These are phyloP conservation scores for Thielaviopsis ethacetica DNA, from an alignment of 2,329 filamentous ascomycete species.

Conservation along the genomic window DNA sequence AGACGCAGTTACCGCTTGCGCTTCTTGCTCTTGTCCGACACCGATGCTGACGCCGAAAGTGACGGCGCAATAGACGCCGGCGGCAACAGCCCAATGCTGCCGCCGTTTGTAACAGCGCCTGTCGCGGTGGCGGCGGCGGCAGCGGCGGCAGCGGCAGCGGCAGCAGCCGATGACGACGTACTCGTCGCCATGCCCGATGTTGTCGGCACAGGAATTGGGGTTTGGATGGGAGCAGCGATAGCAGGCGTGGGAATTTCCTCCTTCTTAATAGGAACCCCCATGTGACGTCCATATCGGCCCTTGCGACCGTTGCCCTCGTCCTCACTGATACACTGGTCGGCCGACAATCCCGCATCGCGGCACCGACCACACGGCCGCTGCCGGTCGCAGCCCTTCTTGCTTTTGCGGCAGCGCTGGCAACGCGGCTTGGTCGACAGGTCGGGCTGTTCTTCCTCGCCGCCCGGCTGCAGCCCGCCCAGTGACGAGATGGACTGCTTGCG, in stretches of 20 bases:
- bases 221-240: constrained; percentile 16
- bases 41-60: constrained; percentile 14
- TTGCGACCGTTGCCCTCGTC: constrained; percentile 96
- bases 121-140: constrained; percentile 4
- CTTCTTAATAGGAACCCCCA: constrained; percentile 49
- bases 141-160: no score
- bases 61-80: constrained; percentile 27
- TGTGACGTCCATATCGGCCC: constrained; percentile 67
- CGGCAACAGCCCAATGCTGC: constrained; percentile 21
- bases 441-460: constrained; percentile 70
- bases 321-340: constrained; percentile 90
- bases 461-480: constrained; percentile 28
- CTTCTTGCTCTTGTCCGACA: constrained; percentile 43
- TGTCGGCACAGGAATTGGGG: constrained; percentile 7
- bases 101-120: background rate
- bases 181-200: constrained; percentile 6
- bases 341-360: constrained; percentile 84
- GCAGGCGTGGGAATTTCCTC: constrained; percentile 29
- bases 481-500: constrained; percentile 64
- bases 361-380: constrained; percentile 90
- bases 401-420: constrained; percentile 96
- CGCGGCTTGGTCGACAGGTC: constrained; percentile 91
- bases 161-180: background rate
- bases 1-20: constrained; percentile 33
- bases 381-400: constrained; percentile 96